These are phyloP conservation scores for Boletus holoroseus DNA, from an alignment of 1,284 basidiomycete species.

Conservation along the genomic window DNA sequence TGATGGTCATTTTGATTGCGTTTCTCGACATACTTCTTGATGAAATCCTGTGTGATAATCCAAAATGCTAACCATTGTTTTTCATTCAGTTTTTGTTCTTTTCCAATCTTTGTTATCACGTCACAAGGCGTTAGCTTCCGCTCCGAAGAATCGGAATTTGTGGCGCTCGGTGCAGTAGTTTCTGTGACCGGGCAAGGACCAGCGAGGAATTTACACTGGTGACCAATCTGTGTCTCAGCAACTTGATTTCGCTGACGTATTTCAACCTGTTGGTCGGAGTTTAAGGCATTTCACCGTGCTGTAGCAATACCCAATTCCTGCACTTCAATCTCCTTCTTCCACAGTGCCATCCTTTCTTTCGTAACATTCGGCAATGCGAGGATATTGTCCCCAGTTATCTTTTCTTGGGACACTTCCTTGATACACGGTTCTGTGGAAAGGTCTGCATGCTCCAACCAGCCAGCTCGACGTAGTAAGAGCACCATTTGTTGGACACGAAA, in stretches of 20 bases:
- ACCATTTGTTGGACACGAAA: not conserved
- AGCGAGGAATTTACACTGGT: not conserved
- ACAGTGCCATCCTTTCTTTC: not conserved
- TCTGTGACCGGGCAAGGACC: not conserved
- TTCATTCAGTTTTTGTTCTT: not conserved
- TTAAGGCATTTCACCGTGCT: not conserved
- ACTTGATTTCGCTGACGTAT: not conserved
- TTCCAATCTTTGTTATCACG: not conserved
- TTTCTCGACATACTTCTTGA: not conserved
- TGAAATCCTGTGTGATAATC: not conserved
- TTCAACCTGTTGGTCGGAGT: not conserved
- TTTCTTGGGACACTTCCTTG: too few relatives aligned
- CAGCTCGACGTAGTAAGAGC: not conserved
- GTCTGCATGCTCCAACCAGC: not conserved
- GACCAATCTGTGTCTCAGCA: not conserved
- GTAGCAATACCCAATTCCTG: not conserved
- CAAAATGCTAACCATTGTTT: not conserved
- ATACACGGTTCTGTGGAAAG: too few relatives aligned
- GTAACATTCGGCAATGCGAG: not conserved
- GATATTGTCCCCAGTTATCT: too few relatives aligned
- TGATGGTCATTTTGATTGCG: not conserved
- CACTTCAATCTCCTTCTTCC: not conserved
- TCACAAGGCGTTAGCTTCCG: not conserved
- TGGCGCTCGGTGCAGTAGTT: not conserved
- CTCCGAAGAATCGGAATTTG: not conserved